phyloP scores from a whole-genome alignment of 2,329 filamentous ascomycete genomes.

The Trichoderma guizhouense region DNA sequence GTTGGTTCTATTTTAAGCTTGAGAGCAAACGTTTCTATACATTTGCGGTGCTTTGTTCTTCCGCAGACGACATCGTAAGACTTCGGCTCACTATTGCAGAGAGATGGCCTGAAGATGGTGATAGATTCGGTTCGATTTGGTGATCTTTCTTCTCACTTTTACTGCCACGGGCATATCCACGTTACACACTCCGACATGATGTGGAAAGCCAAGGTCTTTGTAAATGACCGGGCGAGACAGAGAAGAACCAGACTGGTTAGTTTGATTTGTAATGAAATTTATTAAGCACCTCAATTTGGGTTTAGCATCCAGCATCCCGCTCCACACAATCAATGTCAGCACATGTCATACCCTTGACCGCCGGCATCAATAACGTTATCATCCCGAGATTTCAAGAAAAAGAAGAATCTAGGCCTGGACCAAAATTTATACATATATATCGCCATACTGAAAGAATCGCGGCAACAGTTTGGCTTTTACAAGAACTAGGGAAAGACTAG shows the following conservation, averaged over 20 bases:
- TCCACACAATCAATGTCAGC: not conserved
- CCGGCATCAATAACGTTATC: not conserved
- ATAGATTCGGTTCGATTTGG: not conserved
- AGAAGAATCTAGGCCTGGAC: too few species aligned
- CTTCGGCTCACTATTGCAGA: not conserved
- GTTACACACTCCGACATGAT: not conserved
- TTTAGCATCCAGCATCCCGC: not conserved
- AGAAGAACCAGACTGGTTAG: not conserved
- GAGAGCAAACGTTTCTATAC: not conserved
- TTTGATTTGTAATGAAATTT: not conserved
- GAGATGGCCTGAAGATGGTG: not conserved
- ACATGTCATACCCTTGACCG: not conserved
- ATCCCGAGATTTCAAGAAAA: not conserved
- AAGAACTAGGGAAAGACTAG: not conserved
- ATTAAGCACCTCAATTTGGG: not conserved
- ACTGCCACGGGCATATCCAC: not conserved
- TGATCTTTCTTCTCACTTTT: not conserved
- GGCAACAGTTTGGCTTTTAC: not conserved
- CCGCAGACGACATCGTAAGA: not conserved
- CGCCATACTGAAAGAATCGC: not conserved
- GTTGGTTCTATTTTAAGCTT: not conserved
- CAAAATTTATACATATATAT: not conserved
- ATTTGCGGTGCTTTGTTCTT: not conserved
- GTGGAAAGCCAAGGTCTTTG: not conserved
- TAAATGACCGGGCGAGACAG: not conserved